Evolutionary conservation across 768 basidiomycete genomes (phyloP).

Genomic region (Porphyrellus cyaneotinctus): DNA sequence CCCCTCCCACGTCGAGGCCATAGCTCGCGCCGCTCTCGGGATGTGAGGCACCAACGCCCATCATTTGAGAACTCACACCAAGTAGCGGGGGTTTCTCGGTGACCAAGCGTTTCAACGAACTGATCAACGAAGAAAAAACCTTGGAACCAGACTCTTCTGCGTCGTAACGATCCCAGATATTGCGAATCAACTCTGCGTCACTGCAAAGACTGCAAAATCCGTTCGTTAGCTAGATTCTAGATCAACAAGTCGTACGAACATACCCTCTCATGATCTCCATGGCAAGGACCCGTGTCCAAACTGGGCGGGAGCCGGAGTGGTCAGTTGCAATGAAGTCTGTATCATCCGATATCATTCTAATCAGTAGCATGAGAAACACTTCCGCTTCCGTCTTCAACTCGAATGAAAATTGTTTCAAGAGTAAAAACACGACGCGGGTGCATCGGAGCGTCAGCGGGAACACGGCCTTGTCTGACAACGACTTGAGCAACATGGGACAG

Average conservation of each 20-base stretch:
- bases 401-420: conserved; percentile 84
- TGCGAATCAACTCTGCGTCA: conserved; percentile 73
- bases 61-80: conserved; percentile 76
- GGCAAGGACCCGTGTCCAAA: conserved; percentile 87
- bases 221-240: not conserved
- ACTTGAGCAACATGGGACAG: conserved; percentile 83
- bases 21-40: conserved; percentile 35
- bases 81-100: conserved; percentile 86
- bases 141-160: conserved; percentile 56
- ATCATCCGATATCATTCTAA: conserved; percentile 60
- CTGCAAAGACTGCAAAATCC: conserved; percentile 57
- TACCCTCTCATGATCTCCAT: conserved; percentile 83
- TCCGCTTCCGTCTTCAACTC: conserved; percentile 82
- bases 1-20: conserved; percentile 58
- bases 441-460: conserved; percentile 90
- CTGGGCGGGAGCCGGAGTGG: conserved; percentile 43
- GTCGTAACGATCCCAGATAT: conserved; percentile 78
- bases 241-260: conserved; percentile 23
- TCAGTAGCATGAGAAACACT: conserved; percentile 75
- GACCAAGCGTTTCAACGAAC: conserved; percentile 78
- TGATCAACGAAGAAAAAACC: conserved; percentile 73
- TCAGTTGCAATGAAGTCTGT: conserved; percentile 28
- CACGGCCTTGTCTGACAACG: conserved; percentile 72
- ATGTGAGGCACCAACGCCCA: conserved; percentile 60
- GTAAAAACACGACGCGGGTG: conserved; percentile 88